Base-by-base conservation (phyloP, 805 yeast species). In the Wickerhamiella shivajii region DNA sequence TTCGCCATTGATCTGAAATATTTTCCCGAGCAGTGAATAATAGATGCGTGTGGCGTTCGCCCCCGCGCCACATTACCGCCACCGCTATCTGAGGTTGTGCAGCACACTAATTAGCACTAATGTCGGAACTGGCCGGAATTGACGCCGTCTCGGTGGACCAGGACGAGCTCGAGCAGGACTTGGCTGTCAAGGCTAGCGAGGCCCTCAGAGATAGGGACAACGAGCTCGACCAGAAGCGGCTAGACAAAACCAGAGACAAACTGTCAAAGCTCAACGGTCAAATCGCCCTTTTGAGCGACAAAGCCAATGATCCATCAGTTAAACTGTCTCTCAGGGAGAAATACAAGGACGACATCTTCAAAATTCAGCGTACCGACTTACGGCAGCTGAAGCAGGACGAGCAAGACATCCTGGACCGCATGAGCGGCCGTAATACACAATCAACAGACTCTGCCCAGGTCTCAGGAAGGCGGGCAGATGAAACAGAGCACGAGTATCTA, bases 401-500 rank as follows among this genome's bases (percentile, higher is more conserved):
- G 4, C 49, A 56, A 10, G 94, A 83, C 19, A 74, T 76, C 44
- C 51, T 55, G 37, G 62, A 46, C 19, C 62, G 77, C 39, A 49
- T 77, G 14, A 43, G 44, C 7, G 56, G 55, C 0, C 41, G 59
- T 11, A 18, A 18, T 4, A 12, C 9, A 8, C 18, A 20, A 29
- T 37, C 50, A 30, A 27, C 18, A 5, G 37, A 46, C 12, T 35
- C 45, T 23, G 36, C 40, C 7, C 29, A 33, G 6, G 39, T 23
- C 16, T 7, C 8, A 13, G 43, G 15, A 11, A 19, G 64, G 41
- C 60, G 67, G 5, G 71, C 77, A 0, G 78, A 69, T n/a, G 97
- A 90, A 48, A 56, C 83, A 0, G 78, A 77, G 47, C 70, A 70
- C 37, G 96, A 85, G 32, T 85, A 56, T 48, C 61, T 90, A 39